Percentiles rank a stretch among this genome's conserved stretches.
These are phyloP conservation scores for Hibiscus syriacus DNA, from an alignment of 345 rosid species.

Conservation along the genomic window DNA sequence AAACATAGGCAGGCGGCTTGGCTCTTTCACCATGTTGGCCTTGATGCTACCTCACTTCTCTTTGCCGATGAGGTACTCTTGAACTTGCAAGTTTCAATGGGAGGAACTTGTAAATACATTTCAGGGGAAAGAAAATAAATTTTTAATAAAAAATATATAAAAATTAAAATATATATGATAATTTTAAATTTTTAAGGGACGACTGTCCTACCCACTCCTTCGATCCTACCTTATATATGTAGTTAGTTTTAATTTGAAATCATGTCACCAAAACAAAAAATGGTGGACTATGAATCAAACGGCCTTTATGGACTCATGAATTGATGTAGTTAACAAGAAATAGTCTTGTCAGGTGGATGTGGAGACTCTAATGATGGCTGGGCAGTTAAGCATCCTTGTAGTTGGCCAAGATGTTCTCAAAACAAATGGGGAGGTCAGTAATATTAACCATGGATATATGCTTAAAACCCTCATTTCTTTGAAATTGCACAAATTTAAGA, in stretches of 20 bases:
- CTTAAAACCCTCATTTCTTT: background rate
- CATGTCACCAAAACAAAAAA: no score
- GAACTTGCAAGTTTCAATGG: no score
- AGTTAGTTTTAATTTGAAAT: no score
- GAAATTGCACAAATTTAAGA: background rate
- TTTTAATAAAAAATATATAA: no score
- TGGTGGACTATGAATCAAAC: no score
- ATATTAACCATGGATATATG: background rate
- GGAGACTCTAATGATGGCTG: constrained; percentile 52
- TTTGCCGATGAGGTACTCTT: constrained; percentile 56
- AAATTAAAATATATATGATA: no score
- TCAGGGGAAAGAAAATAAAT: no score
- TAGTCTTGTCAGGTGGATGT: constrained; percentile 69
- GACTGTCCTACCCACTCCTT: no score
- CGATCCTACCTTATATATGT: no score
- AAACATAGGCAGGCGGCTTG: constrained; percentile 53
- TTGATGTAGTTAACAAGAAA: constrained; percentile 9
- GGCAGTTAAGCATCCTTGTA: constrained; percentile 38
- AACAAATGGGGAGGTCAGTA: constrained; percentile 36
- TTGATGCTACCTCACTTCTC: constrained; percentile 45
- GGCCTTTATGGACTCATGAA: background rate
- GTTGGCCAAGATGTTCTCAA: constrained; percentile 53
- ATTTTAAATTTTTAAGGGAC: no score
- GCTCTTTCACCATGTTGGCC: constrained; percentile 54
- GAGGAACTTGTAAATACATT: no score